These are phyloP conservation scores for Aspergillus kassunensis DNA, from an alignment of 495 filamentous ascomycete genomes.

Conservation along the genomic window DNA sequence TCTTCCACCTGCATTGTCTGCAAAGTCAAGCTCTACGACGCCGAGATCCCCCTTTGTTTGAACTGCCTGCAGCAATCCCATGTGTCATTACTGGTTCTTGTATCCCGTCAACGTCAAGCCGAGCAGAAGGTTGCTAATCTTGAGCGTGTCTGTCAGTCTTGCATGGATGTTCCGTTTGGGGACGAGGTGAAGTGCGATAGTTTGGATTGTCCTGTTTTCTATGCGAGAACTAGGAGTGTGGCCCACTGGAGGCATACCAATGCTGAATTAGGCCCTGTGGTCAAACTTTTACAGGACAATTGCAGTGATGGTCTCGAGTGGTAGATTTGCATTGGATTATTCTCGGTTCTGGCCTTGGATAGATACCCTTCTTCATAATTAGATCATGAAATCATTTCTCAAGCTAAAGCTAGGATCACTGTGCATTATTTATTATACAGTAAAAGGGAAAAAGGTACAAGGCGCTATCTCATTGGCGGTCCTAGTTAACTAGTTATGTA, in stretches of 20 bases:
- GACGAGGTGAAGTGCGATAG: constrained; percentile 84
- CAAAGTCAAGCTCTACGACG: constrained; percentile 56
- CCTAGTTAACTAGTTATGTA: too few species aligned
- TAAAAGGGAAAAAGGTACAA: too few species aligned
- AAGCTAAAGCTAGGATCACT: too few species aligned
- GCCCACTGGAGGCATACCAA: constrained; percentile 57
- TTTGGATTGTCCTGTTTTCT: constrained; percentile 90
- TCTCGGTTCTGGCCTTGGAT: background rate
- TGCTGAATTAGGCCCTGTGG: constrained; percentile 51
- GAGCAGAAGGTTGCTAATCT: constrained; percentile 65
- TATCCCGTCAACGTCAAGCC: constrained; percentile 53
- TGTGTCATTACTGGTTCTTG: constrained; percentile 57
- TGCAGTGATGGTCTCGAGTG: constrained; percentile 40
- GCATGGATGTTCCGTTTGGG: constrained; percentile 63
- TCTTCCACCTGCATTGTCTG: constrained; percentile 77
- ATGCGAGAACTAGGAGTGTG: constrained; percentile 70
- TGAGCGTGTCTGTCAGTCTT: constrained; percentile 76
- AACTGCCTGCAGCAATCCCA: constrained; percentile 55
- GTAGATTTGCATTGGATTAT: constrained; percentile 29
- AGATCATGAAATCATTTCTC: too few species aligned
- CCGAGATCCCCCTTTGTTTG: constrained; percentile 53
- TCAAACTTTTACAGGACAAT: constrained; percentile 51
- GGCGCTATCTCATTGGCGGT: background rate
- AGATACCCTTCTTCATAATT: too few species aligned
- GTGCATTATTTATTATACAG: too few species aligned